Conservation (phyloP, 2,329 filamentous ascomycete genomes). For the Fusarium redolens region DNA sequence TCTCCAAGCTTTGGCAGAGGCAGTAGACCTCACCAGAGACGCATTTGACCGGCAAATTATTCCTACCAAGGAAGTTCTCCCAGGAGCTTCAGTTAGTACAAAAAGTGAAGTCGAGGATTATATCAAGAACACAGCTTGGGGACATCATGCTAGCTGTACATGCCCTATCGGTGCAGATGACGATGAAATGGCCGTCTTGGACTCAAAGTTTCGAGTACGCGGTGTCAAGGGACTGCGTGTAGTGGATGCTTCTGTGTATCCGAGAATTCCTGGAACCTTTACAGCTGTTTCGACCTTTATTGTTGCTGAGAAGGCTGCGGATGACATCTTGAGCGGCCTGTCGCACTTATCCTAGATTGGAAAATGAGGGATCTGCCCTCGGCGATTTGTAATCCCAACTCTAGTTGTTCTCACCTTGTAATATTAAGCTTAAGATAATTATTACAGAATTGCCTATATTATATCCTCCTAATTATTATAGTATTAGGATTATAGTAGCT, state of each 20-base stretch:
- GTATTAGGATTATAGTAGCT: too few species aligned
- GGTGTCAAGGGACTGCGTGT: constrained; percentile 59
- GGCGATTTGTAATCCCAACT: too few species aligned
- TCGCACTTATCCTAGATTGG: too few species aligned
- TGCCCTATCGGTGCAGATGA: constrained; percentile 48
- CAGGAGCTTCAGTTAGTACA: constrained; percentile 18
- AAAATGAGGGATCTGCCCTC: too few species aligned
- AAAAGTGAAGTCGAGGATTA: constrained; percentile 33
- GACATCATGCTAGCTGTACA: constrained; percentile 49
- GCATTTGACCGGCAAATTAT: constrained; percentile 46
- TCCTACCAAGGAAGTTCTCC: constrained; percentile 31
- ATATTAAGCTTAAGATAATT: too few species aligned
- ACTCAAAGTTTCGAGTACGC: constrained; percentile 60
- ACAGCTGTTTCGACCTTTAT: constrained; percentile 48
- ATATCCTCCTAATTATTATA: too few species aligned
- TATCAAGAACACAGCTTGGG: constrained; percentile 48
- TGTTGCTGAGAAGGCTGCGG: constrained; percentile 49
- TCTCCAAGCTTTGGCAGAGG: constrained; percentile 66
- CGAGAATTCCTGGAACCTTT: constrained; percentile 48
- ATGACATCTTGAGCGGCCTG: constrained; percentile 41
- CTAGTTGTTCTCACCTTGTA: too few species aligned
- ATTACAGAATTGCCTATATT: too few species aligned
- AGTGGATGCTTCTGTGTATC: constrained; percentile 59
- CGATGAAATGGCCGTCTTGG: constrained; percentile 57
- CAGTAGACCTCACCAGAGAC: constrained; percentile 62